Conservation (phyloP, 495 filamentous ascomycete genomes). For the Opeltia flavorubescens region DNA sequence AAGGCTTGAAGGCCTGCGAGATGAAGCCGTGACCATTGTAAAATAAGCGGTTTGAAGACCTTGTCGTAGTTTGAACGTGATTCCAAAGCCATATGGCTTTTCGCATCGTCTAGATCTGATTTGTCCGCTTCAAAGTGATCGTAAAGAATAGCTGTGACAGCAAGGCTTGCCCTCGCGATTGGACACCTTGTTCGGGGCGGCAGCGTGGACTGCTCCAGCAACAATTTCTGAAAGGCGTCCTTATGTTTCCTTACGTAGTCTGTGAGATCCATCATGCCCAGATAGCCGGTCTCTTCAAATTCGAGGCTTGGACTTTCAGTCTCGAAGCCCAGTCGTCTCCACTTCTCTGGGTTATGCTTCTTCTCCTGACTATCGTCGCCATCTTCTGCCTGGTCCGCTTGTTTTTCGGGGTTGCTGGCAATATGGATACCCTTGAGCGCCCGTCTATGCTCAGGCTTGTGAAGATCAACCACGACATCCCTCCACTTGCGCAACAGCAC, state of each 20-base stretch:
- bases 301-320: constrained; percentile 73
- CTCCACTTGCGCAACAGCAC: constrained; percentile 83
- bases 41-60: constrained; percentile 71
- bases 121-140: constrained; percentile 93
- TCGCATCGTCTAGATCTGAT: constrained; percentile 66
- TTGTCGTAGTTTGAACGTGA: constrained; percentile 69
- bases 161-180: constrained; percentile 73
- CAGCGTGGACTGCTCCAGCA: constrained; percentile 77
- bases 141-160: constrained; percentile 76
- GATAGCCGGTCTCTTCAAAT: constrained; percentile 73
- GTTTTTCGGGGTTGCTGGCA: constrained; percentile 58
- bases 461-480: constrained; percentile 68
- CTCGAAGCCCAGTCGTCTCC: constrained; percentile 84
- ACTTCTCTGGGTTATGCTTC: constrained; percentile 80
- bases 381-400: constrained; percentile 21
- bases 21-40: constrained; percentile 96
- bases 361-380: constrained; percentile 35
- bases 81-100: constrained; percentile 63
- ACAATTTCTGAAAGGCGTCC: constrained; percentile 78
- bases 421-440: constrained; percentile 73
- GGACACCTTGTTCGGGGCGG: constrained; percentile 65
- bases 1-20: constrained; percentile 78
- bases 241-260: constrained; percentile 86
- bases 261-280: constrained; percentile 95
- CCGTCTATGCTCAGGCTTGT: constrained; percentile 76